Evolutionary conservation across 2,329 filamentous ascomycete species (phyloP), one percentile per base, ranked within the genome.

Genomic region (Pseudogymnoascus pannorum): DNA sequence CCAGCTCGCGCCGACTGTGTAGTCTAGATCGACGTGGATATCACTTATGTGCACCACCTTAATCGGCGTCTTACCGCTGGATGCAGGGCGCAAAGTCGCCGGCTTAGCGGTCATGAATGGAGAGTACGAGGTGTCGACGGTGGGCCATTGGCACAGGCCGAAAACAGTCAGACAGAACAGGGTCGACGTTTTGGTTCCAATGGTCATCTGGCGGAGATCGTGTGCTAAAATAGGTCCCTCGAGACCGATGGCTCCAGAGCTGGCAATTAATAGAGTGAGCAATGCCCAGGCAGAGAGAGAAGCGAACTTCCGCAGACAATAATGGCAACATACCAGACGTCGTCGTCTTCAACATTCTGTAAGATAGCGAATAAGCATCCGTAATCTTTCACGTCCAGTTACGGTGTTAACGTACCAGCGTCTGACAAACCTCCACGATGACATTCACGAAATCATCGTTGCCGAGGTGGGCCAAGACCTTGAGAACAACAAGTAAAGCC

Each of bases 191-290:
- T 75, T 76, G 8, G 81, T 82, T 1, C 76, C 75, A 18, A 83
- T 68, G 5, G 67, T 70, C 65, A 84, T 75, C 9, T 77, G 71
- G 36, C 79, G 75, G 9, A 85, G 68, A 7, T 75, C 75, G 38
- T 78, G 74, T 31, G 81, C 79, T 26, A 84, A 70, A 59, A 83
- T 78, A 2, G 81, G 81, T 0, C 79, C 81, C 68, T 85, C 81
- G 1, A 76, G 74, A 4, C 72, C 73, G 26, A 84, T 75, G 7
- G 79, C 72, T 4, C 82, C 83, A 75, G 72, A 31, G 7, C 29
- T 31, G 11, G 29, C 29, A 31, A 31, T 31, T 31, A 61, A 18
- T 57, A 16, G 4, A 31, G 26, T 20, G 51, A 57, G 51, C 16
- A 22, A 18, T 44, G 20, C 16, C 14, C 26, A 16, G 26, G 5